A percentile compares a stretch with the other conserved stretches of the same genome.
Conservation (phyloP, 768 basidiomycete genomes). For the Naematelia aurantialba region DNA sequence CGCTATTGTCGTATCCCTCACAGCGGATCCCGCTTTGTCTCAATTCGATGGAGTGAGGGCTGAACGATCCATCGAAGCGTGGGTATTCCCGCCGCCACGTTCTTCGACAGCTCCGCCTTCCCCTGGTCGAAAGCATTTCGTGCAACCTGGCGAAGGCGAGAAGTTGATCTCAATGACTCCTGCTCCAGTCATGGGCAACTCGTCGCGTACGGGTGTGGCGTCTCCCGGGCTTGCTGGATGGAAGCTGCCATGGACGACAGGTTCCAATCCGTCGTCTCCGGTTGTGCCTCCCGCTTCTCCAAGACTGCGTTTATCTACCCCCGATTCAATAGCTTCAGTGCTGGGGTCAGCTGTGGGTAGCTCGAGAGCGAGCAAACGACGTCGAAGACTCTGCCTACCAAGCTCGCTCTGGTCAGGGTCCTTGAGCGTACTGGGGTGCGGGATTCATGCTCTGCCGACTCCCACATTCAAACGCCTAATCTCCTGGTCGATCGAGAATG, state of each 20-base stretch:
- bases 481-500: constrained; percentile 57
- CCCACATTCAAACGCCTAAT: constrained; percentile 52
- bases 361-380: constrained; percentile 11
- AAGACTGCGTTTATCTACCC: constrained; percentile 28
- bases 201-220: constrained; percentile 2
- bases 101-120: constrained; percentile 33
- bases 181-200: constrained; percentile 45
- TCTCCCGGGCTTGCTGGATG: constrained; percentile 20
- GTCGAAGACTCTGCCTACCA: constrained; percentile 41
- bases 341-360: constrained; percentile 7
- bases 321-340: constrained; percentile 25
- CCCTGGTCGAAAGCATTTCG: constrained; percentile 47
- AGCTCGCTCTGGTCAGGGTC: constrained; percentile 45
- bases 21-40: constrained; percentile 50
- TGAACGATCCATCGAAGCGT: constrained; percentile 60
- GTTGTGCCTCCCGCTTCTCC: constrained; percentile 20
- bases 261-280: constrained; percentile 13
- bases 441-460: constrained; percentile 49
- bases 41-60: constrained; percentile 45
- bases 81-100: constrained; percentile 66
- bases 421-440: constrained; percentile 41
- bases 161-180: constrained; percentile 47
- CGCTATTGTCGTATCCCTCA: constrained; percentile 63
- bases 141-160: constrained; percentile 40
- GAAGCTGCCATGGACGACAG: constrained; percentile 42